Evolutionary conservation across 495 filamentous ascomycete genomes (phyloP).

Genomic region (Lophium mytilinum): DNA sequence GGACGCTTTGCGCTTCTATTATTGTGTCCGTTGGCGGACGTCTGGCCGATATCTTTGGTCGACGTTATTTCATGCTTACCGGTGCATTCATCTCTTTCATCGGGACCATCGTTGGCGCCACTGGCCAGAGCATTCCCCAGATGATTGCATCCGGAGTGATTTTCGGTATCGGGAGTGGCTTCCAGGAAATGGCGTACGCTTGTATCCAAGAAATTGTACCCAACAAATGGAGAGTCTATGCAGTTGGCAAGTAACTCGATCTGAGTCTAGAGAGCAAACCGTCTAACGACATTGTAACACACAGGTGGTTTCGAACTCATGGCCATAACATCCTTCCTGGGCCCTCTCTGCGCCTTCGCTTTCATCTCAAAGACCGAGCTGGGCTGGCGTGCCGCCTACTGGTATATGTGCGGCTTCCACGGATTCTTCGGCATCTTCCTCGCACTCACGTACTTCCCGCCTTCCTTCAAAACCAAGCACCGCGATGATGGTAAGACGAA

Average conservation of each 20-base stretch:
- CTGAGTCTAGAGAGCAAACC: background rate
- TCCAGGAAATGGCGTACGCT: constrained; percentile 9
- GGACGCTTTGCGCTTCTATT: constrained; percentile 8
- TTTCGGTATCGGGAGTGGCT: constrained; percentile 8
- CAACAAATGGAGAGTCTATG: constrained; percentile 5
- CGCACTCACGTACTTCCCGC: constrained; percentile 2
- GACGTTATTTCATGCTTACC: constrained; percentile 7
- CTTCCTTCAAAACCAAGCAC: constrained; percentile 7
- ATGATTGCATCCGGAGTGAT: constrained; percentile 9
- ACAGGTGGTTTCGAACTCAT: background rate
- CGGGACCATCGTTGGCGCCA: constrained; percentile 5
- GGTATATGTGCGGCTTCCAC: constrained; percentile 10
- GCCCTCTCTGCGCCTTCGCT: background rate
- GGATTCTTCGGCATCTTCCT: constrained; percentile 4
- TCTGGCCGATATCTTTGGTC: constrained; percentile 7
- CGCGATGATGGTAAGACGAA: constrained; percentile 9
- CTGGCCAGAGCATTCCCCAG: constrained; percentile 7
- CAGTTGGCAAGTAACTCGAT: background rate
- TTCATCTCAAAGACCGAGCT: constrained; percentile 9
- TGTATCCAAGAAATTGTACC: constrained; percentile 3
- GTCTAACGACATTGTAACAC: background rate
- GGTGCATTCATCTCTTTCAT: constrained; percentile 7
- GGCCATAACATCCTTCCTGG: background rate
- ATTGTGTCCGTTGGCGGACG: constrained; percentile 8
- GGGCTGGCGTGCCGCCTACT: constrained; percentile 8